Evolutionary conservation across 2,329 filamentous ascomycete species (phyloP), one percentile per base, ranked within the genome.

Genomic region (Alternaria dauci): DNA sequence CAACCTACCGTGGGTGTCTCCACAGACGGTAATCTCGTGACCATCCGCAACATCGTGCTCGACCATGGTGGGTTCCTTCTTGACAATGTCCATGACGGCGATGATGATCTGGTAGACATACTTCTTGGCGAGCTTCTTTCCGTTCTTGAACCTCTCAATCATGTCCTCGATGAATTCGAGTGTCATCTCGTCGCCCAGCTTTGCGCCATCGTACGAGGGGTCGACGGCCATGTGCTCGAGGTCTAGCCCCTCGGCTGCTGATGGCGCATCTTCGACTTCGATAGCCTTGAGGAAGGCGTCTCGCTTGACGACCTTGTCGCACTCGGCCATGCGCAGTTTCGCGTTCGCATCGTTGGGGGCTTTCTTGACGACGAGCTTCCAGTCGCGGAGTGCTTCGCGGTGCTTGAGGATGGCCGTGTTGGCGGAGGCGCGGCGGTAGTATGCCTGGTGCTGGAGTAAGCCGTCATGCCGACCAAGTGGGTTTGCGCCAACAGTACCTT

Each of bases 111-210:
- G 93, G 84, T 94, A 98, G 67, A 94, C 95, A 76, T 97, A 99
- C 86, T 98, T 99, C 81, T 88, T 90, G 79, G 95, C 93, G 58
- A 99, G 86, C 81, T 92, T 94, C 86, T 99, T 98, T 76, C 95
- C 95, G 52, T 87, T 90, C 86, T 75, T 70, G 86, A 99, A 99
- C 32, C 95, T 86, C 78, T 95, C 87, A 58, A 93, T 94, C 94
- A 98, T 97, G 81, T 99, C 94, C 71, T 96, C 91, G 71, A 99
- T 92, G 75, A 99, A 99, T 72, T 97, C 94, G 69, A 94, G 88
- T 1, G 94, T 97, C 93, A 99, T 99, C 77, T 91, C 86, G 52
- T 90, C 86, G 39, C 87, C 90, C 54, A 99, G 82, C 58, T 85
- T 86, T 23, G 89, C 90, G 62, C 95, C 95, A 74, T 99, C 95